phyloP scores from a whole-genome alignment of 352 stramenopile genomes.

The Phytophthora litchii region DNA sequence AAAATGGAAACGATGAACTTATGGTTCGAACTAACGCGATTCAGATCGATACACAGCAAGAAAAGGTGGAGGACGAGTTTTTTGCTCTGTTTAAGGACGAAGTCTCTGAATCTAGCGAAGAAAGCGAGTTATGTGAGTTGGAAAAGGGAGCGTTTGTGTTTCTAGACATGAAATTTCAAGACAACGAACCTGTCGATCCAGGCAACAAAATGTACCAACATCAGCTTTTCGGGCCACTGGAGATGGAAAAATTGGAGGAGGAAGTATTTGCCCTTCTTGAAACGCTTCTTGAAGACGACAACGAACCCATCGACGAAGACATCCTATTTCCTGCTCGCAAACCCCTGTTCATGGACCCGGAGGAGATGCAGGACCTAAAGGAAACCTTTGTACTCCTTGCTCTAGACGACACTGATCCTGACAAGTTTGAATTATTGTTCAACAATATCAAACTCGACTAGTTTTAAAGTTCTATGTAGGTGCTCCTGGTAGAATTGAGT shows the following conservation, averaged over 20 bases:
- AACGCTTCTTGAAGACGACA: conserved; percentile 9
- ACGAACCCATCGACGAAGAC: conserved; percentile 2
- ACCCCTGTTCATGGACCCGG: background rate
- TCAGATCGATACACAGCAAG: background rate
- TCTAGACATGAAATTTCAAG: background rate
- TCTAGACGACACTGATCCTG: too few species aligned
- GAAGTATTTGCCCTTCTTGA: conserved; percentile 11
- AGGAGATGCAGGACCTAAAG: conserved; percentile 2
- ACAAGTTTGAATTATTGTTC: too few species aligned
- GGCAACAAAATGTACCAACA: background rate
- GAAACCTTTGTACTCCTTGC: background rate
- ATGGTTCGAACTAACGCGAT: background rate
- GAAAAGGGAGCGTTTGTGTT: too few species aligned
- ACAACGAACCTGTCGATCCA: background rate
- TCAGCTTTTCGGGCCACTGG: background rate
- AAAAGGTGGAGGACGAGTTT: background rate
- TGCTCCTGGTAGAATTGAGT: too few species aligned
- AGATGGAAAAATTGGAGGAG: conserved; percentile 5
- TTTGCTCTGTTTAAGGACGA: conserved; percentile 2
- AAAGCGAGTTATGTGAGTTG: too few species aligned
- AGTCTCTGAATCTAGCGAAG: too few species aligned
- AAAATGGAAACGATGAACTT: background rate
- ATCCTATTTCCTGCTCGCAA: conserved; percentile 1
- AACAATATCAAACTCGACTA: too few species aligned
- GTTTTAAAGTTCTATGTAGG: too few species aligned